Evolutionary conservation across 2,329 filamentous ascomycete genomes (phyloP).

Genomic region (Epichloe gansuensis): DNA sequence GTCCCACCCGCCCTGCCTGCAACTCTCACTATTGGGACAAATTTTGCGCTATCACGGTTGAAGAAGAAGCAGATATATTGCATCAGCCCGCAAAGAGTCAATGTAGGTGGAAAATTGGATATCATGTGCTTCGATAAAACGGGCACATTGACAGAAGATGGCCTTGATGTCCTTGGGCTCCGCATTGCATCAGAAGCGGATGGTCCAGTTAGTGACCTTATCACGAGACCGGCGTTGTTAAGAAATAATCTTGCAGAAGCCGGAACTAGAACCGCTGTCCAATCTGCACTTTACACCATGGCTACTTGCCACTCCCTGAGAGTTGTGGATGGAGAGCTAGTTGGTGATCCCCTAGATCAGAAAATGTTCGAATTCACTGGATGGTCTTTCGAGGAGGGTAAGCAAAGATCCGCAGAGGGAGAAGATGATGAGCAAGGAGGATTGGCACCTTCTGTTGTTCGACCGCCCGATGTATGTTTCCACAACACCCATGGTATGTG

Average conservation of each 20-base stretch:
- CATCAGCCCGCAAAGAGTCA: conserved; percentile 93
- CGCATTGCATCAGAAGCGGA: conserved; percentile 56
- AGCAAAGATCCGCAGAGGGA: conserved; percentile 48
- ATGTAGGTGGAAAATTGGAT: conserved; percentile 90
- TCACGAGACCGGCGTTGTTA: conserved; percentile 37
- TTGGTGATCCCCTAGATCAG: conserved; percentile 87
- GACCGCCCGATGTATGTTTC: conserved; percentile 48
- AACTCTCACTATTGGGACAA: conserved; percentile 90
- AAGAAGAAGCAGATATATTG: conserved; percentile 91
- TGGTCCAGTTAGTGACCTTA: conserved; percentile 60
- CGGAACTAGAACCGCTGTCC: conserved; percentile 11
- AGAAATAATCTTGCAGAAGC: background rate
- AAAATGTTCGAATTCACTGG: conserved; percentile 98
- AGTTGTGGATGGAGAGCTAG: conserved; percentile 72
- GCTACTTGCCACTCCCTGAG: conserved; percentile 91
- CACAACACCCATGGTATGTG: background rate
- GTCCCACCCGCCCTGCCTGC: conserved; percentile 90
- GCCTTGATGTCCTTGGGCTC: conserved; percentile 82
- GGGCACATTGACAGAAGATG: conserved; percentile 94
- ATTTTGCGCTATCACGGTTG: conserved; percentile 77
- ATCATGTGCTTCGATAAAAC: conserved; percentile 98
- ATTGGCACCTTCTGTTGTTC: conserved; percentile 76
- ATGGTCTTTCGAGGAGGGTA: conserved; percentile 86
- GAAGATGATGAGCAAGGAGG: conserved; percentile 64
- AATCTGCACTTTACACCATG: conserved; percentile 79